phyloP scores from a whole-genome alignment of 768 basidiomycete species.

The Amanita thiersii region DNA sequence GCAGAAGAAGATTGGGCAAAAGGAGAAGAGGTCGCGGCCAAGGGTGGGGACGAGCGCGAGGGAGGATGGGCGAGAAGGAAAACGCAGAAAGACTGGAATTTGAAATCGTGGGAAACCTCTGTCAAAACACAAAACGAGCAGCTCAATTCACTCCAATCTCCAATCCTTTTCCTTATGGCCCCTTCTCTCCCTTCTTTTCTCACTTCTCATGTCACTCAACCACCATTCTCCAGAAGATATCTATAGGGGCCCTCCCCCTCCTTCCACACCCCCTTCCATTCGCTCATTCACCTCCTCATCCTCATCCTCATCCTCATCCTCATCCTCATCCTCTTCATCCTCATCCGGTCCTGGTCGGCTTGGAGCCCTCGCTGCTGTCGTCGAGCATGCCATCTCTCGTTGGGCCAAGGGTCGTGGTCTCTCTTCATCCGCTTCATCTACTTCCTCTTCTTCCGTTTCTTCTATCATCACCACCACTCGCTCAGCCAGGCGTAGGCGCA shows the following conservation, averaged over 20 bases:
- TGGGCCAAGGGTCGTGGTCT: constrained; percentile 47
- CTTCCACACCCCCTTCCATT: constrained; percentile 20
- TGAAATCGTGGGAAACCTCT: neutral
- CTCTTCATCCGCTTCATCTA: constrained; percentile 35
- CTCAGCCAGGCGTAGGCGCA: constrained; percentile 33
- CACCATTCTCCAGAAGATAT: constrained; percentile 38
- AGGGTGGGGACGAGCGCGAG: constrained; percentile 13
- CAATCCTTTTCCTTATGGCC: neutral
- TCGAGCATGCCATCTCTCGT: constrained; percentile 63
- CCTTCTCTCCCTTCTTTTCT: constrained; percentile 3
- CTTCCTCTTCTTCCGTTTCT: constrained; percentile 38
- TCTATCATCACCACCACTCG: constrained; percentile 33
- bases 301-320: constrained; percentile 33
- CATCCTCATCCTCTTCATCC: constrained; percentile 27
- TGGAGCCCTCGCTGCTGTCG: constrained; percentile 49
- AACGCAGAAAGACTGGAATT: constrained; percentile 2
- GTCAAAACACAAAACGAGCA: too few relatives aligned
- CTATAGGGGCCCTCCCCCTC: constrained; percentile 44
- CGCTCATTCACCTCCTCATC: constrained; percentile 24
- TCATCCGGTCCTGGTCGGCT: constrained; percentile 32
- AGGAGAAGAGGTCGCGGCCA: constrained; percentile 83
- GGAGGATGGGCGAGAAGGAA: constrained; percentile 8
- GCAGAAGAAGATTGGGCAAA: constrained; percentile 78
- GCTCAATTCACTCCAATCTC: too few relatives aligned
- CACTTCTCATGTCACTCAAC: constrained; percentile 9